Evolutionary conservation across 2,329 filamentous ascomycete genomes (phyloP), one percentile per base, ranked within the genome.

Genomic region (Triangularia setosa): DNA sequence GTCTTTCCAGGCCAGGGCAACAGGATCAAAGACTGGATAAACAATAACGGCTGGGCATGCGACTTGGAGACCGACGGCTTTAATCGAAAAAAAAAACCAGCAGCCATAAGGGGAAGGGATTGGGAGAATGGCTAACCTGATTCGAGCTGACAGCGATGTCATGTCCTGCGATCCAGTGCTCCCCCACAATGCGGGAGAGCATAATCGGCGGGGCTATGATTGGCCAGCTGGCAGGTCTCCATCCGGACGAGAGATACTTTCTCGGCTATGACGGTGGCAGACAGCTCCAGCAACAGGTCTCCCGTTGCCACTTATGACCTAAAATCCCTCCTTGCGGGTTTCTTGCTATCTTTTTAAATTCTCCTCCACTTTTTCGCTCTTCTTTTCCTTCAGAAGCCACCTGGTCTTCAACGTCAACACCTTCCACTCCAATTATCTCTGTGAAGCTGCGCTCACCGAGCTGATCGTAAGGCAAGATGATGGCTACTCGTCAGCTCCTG

Each of bases 401-500:
- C 60, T 55, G 33, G 52, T 67, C 65, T 25, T 53, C 35, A 58
- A 62, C 66, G 62, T 52, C 58, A 65, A 68, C 64, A 70, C 64
- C 66, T 70, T 73, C 73, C 71, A 71, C 70, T 75, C 73, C 73
- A 77, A 78, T 77, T 77, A 74, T 75, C 68, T 67, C 65, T 65
- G 62, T 33, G 60, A 56, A 58, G 23, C 25, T 55, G 52, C 67
- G 66, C 60, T 68, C 62, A 57, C 55, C 60, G 64, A 65, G 66
- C 67, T 65, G 64, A 68, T 66, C 66, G 67, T 70, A 68, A 48
- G 69, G 75, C 79, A 87, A 73, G 76, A 90, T 90, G 88, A 82
- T 91, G 81, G 87, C 86, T 75, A 86, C 88, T 76, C 84, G 88
- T 83, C 87, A 89, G 82, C 81, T 89, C 79, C 82, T 89, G 82